phyloP scores from a whole-genome alignment of 441 rosid genomes.

The Breynia disticha region DNA sequence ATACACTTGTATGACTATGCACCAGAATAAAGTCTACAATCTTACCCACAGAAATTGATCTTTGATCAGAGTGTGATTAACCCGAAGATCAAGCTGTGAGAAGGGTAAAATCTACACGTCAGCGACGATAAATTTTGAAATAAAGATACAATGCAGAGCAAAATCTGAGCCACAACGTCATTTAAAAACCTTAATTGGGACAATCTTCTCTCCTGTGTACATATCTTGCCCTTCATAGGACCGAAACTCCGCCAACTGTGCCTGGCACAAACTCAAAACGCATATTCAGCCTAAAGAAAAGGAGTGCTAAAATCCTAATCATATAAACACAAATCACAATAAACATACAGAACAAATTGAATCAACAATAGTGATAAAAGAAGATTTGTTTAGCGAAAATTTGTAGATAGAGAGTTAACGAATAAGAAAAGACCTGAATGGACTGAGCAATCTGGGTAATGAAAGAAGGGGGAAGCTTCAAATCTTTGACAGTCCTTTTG shows the following conservation, averaged over 20 bases:
- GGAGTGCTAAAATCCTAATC: not conserved
- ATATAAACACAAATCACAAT: too few species aligned
- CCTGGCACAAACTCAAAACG: slow-evolving; percentile 23
- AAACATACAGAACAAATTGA: too few species aligned
- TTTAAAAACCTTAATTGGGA: slow-evolving; percentile 69
- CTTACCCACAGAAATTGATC: slow-evolving; percentile 92
- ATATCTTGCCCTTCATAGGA: slow-evolving; percentile 90
- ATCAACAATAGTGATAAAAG: too few species aligned
- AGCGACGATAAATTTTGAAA: not conserved
- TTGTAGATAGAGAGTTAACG: not conserved
- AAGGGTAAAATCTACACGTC: slow-evolving; percentile 6
- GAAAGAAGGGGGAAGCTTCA: slow-evolving; percentile 83
- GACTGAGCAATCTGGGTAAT: slow-evolving; percentile 73
- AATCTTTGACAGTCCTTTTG: slow-evolving; percentile 74
- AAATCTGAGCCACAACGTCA: not conserved
- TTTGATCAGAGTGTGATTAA: slow-evolving; percentile 75
- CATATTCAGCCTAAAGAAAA: not conserved
- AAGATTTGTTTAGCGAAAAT: not conserved
- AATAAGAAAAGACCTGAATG: slow-evolving; percentile 45
- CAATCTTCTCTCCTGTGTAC: slow-evolving; percentile 79
- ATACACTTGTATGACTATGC: not conserved
- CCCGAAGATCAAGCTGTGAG: slow-evolving; percentile 85
- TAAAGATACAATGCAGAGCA: not conserved
- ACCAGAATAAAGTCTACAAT: not conserved
- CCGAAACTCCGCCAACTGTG: slow-evolving; percentile 70